Base-by-base conservation (phyloP, 768 basidiomycete genomes). In the Suillus clintonianus region DNA sequence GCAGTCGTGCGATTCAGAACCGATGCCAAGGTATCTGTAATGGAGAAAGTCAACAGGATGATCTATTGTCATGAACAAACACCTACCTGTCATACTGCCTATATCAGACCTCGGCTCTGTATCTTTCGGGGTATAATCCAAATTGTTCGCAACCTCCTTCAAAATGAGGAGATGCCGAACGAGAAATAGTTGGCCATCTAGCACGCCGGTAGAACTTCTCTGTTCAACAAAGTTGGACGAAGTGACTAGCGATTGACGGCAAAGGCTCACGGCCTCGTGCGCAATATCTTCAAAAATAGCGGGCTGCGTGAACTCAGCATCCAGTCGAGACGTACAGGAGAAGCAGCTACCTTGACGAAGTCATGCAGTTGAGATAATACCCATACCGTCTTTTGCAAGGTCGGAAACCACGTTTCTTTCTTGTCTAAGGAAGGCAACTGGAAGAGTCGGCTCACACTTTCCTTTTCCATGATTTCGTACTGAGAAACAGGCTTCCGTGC, bases 241-340 rank as follows among this genome's bases (percentile, higher is more conserved):
- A 6, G 83, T 75, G 41, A 91, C 81, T 4, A 99, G 84, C 0
- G 96, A 97, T 63, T 89, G 84, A 41, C 89, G 86, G 73, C 95
- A 97, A 5, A 94, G 80, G 14, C 84, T 82, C 37, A 97, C 83
- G 0, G 96, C 94, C 77, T 98, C 96, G 77, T 95, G 93, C 0
- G 97, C 95, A 45, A 99, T 92, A 74, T 99, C 97, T 69, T 95
- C 92, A 63, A 97, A 99, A 63, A 98, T 96, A 1, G 88, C 90
- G n/a, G 92, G 89, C 95, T 99, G 63, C 7, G 39, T 11, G 45
- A 9, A n/a, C 59, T 59, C 61, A 62, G 41, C 59, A 42, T 50
- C 19, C 37, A 45, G 43, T 43, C 39, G 43, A 53, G 9, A 42
- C n/a, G 41, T 50, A 37, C 22, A 15, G 47, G 9, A 62, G 24